Evolutionary conservation across 495 filamentous ascomycete species (phyloP).

Genomic region (Lepidopterella palustris): DNA sequence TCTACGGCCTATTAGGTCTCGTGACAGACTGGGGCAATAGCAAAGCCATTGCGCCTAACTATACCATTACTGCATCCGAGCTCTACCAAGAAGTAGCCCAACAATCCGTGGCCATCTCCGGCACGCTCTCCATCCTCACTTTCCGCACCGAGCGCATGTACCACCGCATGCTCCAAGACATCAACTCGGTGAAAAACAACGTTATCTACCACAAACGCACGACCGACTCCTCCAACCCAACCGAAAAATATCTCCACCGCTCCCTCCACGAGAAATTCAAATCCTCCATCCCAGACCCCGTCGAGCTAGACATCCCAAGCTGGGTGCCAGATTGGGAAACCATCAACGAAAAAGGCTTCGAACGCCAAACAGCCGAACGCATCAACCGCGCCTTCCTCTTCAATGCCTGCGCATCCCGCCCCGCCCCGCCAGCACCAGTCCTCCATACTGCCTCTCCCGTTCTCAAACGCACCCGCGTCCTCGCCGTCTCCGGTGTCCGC

Average conservation of each 20-base stretch:
- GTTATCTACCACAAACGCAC: not conserved
- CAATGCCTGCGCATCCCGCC: not conserved
- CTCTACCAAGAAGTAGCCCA: slow-evolving; percentile 4
- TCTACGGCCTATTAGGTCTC: slow-evolving; percentile 10
- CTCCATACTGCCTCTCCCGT: not conserved
- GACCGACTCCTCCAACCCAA: not conserved
- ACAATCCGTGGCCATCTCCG: not conserved
- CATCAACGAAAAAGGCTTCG: slow-evolving; percentile 1
- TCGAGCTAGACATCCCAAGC: not conserved
- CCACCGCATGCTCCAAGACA: not conserved
- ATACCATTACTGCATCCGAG: not conserved
- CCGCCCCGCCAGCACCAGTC: not conserved
- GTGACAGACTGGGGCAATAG: slow-evolving; percentile 6
- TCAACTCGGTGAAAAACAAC: not conserved
- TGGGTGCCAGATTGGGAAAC: not conserved
- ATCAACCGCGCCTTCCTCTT: slow-evolving; percentile 5
- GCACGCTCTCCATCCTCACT: slow-evolving; percentile 2
- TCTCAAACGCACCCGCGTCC: not conserved
- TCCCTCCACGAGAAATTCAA: not conserved
- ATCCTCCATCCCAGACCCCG: not conserved
- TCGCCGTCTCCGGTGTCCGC: not conserved
- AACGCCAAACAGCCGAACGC: not conserved
- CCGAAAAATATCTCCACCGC: not conserved
- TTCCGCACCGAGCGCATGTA: not conserved
- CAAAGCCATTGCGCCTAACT: slow-evolving; percentile 1